These are phyloP conservation scores for Phytophthora tentaculata DNA, from an alignment of 352 stramenopile species.

Conservation along the genomic window DNA sequence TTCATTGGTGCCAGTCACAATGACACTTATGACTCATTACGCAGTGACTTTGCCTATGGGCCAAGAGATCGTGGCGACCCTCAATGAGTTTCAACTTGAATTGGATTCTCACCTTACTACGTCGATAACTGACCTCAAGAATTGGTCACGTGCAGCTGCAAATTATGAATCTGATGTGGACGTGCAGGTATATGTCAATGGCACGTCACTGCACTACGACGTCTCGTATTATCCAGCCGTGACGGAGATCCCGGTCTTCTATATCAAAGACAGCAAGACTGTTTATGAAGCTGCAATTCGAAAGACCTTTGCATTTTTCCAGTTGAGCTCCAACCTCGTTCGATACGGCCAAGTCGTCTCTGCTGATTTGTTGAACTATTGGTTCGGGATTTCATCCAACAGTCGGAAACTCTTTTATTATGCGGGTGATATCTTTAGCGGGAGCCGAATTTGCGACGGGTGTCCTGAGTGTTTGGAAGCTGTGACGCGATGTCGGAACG, in stretches of 20 bases:
- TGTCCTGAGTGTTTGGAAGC: slow-evolving; percentile 29
- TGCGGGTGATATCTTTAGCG: slow-evolving; percentile 15
- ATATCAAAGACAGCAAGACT: background rate
- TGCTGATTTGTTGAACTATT: slow-evolving; percentile 15
- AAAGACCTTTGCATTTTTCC: slow-evolving; percentile 11
- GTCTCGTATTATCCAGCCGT: slow-evolving; percentile 13
- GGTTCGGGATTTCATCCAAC: slow-evolving; percentile 3
- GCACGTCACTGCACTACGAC: slow-evolving; percentile 3
- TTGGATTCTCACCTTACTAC: background rate
- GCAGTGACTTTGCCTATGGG: slow-evolving; percentile 8
- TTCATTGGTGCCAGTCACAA: slow-evolving; percentile 18
- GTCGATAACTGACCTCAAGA: slow-evolving; percentile 1
- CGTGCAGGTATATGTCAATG: background rate
- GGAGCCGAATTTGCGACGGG: slow-evolving; percentile 11
- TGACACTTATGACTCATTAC: slow-evolving; percentile 7
- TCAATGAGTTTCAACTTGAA: background rate
- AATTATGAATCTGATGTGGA: slow-evolving; percentile 5
- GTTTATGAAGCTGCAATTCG: background rate
- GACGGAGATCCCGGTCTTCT: slow-evolving; percentile 15
- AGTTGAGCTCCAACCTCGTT: slow-evolving; percentile 25
- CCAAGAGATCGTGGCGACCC: background rate
- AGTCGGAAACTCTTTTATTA: slow-evolving; percentile 5
- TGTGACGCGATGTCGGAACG: slow-evolving; percentile 21
- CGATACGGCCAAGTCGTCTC: slow-evolving; percentile 14
- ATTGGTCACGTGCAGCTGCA: slow-evolving; percentile 2